A percentile compares a stretch with the other conserved stretches of the same genome.
Conservation (phyloP, 208 protist genomes). For the Borovskyia barvae region DNA sequence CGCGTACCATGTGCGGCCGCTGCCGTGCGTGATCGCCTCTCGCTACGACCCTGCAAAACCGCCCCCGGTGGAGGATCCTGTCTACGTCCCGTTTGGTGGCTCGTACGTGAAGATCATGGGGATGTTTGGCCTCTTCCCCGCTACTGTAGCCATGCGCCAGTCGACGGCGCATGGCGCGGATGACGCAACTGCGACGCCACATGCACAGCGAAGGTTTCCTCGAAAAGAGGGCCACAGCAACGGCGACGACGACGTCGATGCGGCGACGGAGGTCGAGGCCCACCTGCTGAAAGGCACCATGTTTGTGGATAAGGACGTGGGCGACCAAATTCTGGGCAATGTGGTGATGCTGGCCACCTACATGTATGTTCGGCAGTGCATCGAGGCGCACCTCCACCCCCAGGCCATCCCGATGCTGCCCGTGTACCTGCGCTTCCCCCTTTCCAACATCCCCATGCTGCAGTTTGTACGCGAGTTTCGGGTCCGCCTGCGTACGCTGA, state of each 20-base stretch:
- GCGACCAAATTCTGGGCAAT: constrained; percentile 79
- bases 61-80: constrained; percentile 34
- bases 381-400: constrained; percentile 49
- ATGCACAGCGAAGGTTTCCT: constrained; percentile 13
- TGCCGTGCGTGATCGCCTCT: constrained; percentile 73
- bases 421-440: constrained; percentile 51
- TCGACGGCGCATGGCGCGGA: neutral
- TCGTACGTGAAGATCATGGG: constrained; percentile 71
- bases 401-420: constrained; percentile 60
- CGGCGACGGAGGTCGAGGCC: constrained; percentile 30
- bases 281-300: constrained; percentile 79
- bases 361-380: constrained; percentile 80
- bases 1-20: constrained; percentile 65
- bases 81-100: constrained; percentile 55
- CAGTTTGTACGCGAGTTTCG: constrained; percentile 80
- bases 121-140: constrained; percentile 76
- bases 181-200: neutral
- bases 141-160: constrained; percentile 36
- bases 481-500: constrained; percentile 53
- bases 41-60: constrained; percentile 49
- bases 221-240: constrained; percentile 41
- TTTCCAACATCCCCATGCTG: constrained; percentile 79
- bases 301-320: constrained; percentile 84
- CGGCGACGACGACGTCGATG: constrained; percentile 36
- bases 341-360: constrained; percentile 72